Evolutionary conservation across 306 rosid genomes (phyloP).

Genomic region (Vigna nakashimae): DNA sequence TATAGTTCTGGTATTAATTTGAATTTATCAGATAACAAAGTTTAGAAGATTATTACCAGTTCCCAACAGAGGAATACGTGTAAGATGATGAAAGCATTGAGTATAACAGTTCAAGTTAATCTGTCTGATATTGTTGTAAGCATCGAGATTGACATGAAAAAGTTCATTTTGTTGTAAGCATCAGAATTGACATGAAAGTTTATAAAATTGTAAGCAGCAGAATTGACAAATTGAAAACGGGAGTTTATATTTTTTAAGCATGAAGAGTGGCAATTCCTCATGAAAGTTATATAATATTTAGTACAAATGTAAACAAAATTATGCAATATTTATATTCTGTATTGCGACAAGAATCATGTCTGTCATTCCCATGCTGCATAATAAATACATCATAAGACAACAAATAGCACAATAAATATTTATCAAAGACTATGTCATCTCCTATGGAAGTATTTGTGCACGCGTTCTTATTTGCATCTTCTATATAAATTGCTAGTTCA

Average conservation of each 20-base stretch:
- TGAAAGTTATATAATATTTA: background rate
- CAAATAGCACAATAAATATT: background rate
- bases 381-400: background rate
- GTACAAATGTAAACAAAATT: background rate
- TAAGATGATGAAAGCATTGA: slow-evolving; percentile 7
- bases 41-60: slow-evolving; percentile 18
- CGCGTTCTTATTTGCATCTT: background rate
- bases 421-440: background rate
- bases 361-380: background rate
- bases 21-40: slow-evolving; percentile 24
- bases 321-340: background rate
- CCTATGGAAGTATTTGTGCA: background rate
- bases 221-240: background rate
- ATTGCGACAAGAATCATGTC: background rate
- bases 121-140: slow-evolving; percentile 15
- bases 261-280: too few species aligned
- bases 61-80: background rate
- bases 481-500: background rate
- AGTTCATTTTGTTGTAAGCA: background rate
- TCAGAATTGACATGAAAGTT: slow-evolving; percentile 1
- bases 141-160: slow-evolving; percentile 21
- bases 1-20: slow-evolving; percentile 1
- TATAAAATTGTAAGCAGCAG: background rate
- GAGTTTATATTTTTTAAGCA: background rate
- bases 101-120: background rate